Percentiles rank a stretch among this genome's conserved stretches.
These are phyloP conservation scores for Aspergillus hancockii DNA, from an alignment of 495 filamentous ascomycete species.

Conservation along the genomic window DNA sequence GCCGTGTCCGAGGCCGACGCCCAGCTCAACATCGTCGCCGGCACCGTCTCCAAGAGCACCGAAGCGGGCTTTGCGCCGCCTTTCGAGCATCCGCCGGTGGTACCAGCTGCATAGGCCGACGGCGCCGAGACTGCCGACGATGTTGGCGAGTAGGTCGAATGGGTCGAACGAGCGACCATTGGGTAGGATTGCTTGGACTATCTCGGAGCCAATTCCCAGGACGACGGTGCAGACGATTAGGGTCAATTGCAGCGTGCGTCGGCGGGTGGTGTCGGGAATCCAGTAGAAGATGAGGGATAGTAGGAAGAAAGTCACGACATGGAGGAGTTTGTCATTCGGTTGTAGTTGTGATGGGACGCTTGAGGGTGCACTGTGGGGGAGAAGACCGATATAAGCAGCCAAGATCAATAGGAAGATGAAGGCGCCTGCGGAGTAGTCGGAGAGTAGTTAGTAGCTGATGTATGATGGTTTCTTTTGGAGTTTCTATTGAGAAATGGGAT, in stretches of 20 bases:
- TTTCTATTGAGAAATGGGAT: background rate
- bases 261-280: conserved; percentile 87
- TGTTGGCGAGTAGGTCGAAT: conserved; percentile 83
- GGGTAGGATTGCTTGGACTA: conserved; percentile 79
- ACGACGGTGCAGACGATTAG: conserved; percentile 73
- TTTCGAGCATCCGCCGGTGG: conserved; percentile 91
- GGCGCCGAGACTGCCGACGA: conserved; percentile 72
- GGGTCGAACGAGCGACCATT: conserved; percentile 81
- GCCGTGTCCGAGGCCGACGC: conserved; percentile 51
- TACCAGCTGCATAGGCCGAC: conserved; percentile 83
- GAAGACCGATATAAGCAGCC: conserved; percentile 76
- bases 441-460: conserved; percentile 3
- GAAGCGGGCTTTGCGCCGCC: conserved; percentile 72
- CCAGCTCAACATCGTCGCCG: conserved; percentile 56
- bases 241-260: conserved; percentile 81
- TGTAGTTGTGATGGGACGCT: conserved; percentile 67
- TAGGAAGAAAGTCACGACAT: conserved; percentile 85
- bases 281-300: conserved; percentile 92
- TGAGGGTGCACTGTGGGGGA: conserved; percentile 57
- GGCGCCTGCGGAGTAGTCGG: conserved; percentile 51
- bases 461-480: conserved; percentile 15
- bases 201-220: conserved; percentile 81
- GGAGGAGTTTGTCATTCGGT: conserved; percentile 86
- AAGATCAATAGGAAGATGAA: conserved; percentile 76
- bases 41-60: conserved; percentile 64